phyloP scores from a whole-genome alignment of 805 yeast genomes.

The Candida peoriensis region DNA sequence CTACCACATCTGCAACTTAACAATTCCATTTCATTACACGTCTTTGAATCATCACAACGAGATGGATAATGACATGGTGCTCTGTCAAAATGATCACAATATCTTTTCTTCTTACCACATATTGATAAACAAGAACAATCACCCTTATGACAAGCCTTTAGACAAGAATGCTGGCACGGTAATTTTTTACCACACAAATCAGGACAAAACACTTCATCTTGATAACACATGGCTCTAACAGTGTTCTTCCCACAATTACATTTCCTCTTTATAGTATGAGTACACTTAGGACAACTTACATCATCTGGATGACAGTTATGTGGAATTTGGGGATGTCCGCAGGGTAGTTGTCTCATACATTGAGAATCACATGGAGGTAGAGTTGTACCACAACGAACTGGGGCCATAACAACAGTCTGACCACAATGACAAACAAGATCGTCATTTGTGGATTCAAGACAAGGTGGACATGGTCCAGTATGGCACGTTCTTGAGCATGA shows the following conservation, averaged over 20 bases:
- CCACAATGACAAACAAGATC: constrained; percentile 83
- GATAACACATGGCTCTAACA: constrained; percentile 66
- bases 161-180: constrained; percentile 47
- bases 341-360: constrained; percentile 49
- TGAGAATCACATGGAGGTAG: constrained; percentile 61
- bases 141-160: constrained; percentile 52
- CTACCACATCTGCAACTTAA: constrained; percentile 66
- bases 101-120: constrained; percentile 47
- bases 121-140: constrained; percentile 60
- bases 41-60: constrained; percentile 45
- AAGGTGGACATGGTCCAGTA: constrained; percentile 73
- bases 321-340: constrained; percentile 69
- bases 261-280: constrained; percentile 46
- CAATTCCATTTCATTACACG: constrained; percentile 47
- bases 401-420: constrained; percentile 69
- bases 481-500: constrained; percentile 69
- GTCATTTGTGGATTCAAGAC: constrained; percentile 74
- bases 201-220: constrained; percentile 64
- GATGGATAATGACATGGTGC: constrained; percentile 58
- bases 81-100: constrained; percentile 68
- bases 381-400: constrained; percentile 77
- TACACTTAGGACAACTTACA: constrained; percentile 71
- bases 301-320: constrained; percentile 75
- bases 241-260: constrained; percentile 59
- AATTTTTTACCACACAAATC: constrained; percentile 50